Conservation (phyloP, 2,329 filamentous ascomycete species). For the Cercospora janseana region DNA sequence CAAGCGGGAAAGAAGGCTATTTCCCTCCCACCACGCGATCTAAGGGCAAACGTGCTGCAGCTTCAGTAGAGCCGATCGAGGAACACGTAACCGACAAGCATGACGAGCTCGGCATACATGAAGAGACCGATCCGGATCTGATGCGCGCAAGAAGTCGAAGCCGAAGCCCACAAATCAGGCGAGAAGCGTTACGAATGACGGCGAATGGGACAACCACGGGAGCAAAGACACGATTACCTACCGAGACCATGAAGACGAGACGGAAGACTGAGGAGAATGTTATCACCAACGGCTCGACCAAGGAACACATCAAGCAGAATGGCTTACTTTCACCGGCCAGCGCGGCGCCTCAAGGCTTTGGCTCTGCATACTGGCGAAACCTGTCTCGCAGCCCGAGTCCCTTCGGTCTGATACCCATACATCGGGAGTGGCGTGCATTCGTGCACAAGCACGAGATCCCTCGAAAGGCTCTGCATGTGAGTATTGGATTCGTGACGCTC, state of each 20-base stretch:
- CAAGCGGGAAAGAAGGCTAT: slow-evolving; percentile 58
- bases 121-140: slow-evolving; percentile 50
- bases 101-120: slow-evolving; percentile 18
- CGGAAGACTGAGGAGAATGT: slow-evolving; percentile 35
- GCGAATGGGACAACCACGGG: slow-evolving; percentile 26
- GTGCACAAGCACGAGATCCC: slow-evolving; percentile 95
- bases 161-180: slow-evolving; percentile 60
- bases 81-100: slow-evolving; percentile 49
- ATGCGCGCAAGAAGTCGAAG: slow-evolving; percentile 67
- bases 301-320: slow-evolving; percentile 25
- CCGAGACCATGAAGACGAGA: slow-evolving; percentile 26
- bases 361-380: slow-evolving; percentile 77
- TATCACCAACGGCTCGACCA: slow-evolving; percentile 25
- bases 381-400: slow-evolving; percentile 90
- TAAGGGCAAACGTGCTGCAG: slow-evolving; percentile 61
- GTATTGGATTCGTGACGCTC: slow-evolving; percentile 90
- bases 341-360: slow-evolving; percentile 54
- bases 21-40: slow-evolving; percentile 76
- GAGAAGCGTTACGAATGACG: slow-evolving; percentile 24
- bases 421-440: slow-evolving; percentile 84
- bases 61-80: slow-evolving; percentile 57
- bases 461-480: slow-evolving; percentile 88
- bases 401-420: slow-evolving; percentile 90
- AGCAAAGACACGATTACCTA: slow-evolving; percentile 18
- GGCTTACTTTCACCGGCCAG: slow-evolving; percentile 34